Evolutionary conservation across 176 grass and related monocot species (phyloP), one percentile per base, ranked within the genome.

Genomic region (Tillandsia leiboldiana): DNA sequence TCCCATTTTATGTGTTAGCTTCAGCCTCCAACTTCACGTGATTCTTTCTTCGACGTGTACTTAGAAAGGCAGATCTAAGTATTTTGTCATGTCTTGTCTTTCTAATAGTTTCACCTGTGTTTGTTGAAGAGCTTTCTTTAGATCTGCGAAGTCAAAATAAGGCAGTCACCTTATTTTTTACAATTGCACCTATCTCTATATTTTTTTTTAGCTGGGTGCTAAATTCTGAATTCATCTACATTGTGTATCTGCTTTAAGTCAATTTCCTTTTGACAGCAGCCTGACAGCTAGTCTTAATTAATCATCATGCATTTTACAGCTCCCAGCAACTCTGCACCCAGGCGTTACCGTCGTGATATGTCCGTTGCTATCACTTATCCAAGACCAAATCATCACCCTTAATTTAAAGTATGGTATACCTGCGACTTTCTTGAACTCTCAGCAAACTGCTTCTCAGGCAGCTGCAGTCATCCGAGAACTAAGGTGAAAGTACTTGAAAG

Each of bases 351-450:
- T 97, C 73, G 93, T 97, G 49, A 81, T 97, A 65, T 87, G 81
- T 28, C 93, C 86, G 5, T 77, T 92, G 26, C 15, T 97, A 52
- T 97, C 93, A 51, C 86, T 97, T 73, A 97, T 92, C 53, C 86
- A 97, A 73, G 93, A 97, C 80, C 93, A 97, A 51, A 87, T 97
- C 75, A 69, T 86, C 78, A 78, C 89, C 51, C 70, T 97, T 74
- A 97, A 83, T 20, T 80, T 85, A 72, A 97, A 81, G 64, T 92
- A 84, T 77, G 89, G 79, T 49, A 81, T 92, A 81, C 81, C 79
- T 65, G 89, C 93, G 56, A 77, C 89, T 18, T 92, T 88, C 77
- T 78, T 97, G 66, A 92, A 90, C 65, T 97, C 93, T 23, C 93
- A 92, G 63, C 93, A 97, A 85, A 81, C 89, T 75, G n/a, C 84